Base-by-base conservation (phyloP, 805 yeast genomes). In the Pichia membranifaciens region DNA sequence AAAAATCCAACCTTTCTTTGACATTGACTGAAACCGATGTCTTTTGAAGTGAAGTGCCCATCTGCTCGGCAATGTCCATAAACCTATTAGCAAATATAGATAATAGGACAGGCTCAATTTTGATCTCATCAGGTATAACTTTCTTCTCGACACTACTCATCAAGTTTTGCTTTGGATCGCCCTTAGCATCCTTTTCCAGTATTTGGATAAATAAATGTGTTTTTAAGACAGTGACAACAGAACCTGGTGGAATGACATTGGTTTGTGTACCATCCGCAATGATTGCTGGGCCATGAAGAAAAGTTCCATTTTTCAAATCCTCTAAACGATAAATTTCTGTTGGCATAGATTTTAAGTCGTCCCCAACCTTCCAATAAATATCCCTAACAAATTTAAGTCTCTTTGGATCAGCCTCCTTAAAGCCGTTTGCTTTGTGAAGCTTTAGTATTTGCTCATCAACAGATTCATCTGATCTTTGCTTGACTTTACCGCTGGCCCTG, bases 11-110 rank as follows among this genome's bases (percentile, higher is more conserved):
- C 44, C 96, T 70, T 60, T 87, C 95, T 59, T 87, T 87, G 35
- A 87, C 90, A 58, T 87, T 87, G 2, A 90, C 84, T 5, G 88
- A 81, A 9, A 87, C 88, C 2, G 91, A 74, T 0, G 93, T 87
- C 64, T 84, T 83, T 54, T 85, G 84, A 47, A 87, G 69, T 5
- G 90, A 83, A 33, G 76, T 76, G 34, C 95, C 91, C 95, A 87
- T 87, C 59, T 84, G 91, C 56, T 87, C 95, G 8, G 96, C 96
- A 62, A 87, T 86, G 52, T 87, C 88, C 91, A 87, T 86, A 62
- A 87, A 87, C 51, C 95, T 70, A 62, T 86, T 89, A 31, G 87
- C 83, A 65, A 87, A 87, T 21, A 87, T 82, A 0, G 95, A 84
- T 35, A 87, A 64, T 53, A 81, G 68, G 31, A 87, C 77, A 1